Percentiles rank a stretch among this genome's conserved stretches.
Evolutionary conservation across 148 eudicot species (phyloP).

Genomic region (Heliosperma pusillum): DNA sequence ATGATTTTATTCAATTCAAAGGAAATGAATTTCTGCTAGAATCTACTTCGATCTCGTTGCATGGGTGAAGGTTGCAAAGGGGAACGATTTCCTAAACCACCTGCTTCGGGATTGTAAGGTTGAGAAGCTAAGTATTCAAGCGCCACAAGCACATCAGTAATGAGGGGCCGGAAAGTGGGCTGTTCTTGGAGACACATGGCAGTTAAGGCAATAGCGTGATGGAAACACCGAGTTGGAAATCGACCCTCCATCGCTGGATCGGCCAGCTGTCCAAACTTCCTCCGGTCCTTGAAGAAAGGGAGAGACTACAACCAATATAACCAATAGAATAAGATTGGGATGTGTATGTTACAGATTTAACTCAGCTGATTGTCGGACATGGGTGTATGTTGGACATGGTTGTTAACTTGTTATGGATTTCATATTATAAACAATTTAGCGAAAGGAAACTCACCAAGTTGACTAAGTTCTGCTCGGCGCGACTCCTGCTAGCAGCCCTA

Average conservation of each 20-base stretch:
- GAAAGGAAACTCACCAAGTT: slow-evolving; percentile 47
- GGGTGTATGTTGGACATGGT: too few species aligned
- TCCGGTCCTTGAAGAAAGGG: slow-evolving; percentile 48
- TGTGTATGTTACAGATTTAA: background rate
- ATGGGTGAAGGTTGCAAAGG: slow-evolving; percentile 22
- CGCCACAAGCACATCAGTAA: slow-evolving; percentile 59
- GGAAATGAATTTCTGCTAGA: slow-evolving; percentile 7
- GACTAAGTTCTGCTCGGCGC: slow-evolving; percentile 52
- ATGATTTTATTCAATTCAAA: background rate
- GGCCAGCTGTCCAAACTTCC: slow-evolving; percentile 40
- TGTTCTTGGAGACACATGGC: slow-evolving; percentile 74
- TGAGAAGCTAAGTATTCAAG: slow-evolving; percentile 52
- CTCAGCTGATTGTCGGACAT: too few species aligned
- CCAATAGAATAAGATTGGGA: background rate
- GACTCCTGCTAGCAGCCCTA: slow-evolving; percentile 32
- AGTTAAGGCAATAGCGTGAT: slow-evolving; percentile 56
- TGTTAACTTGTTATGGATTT: background rate
- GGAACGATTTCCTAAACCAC: slow-evolving; percentile 20
- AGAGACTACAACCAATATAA: slow-evolving; percentile 41
- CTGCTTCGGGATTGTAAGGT: slow-evolving; percentile 30
- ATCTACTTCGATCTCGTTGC: slow-evolving; percentile 30
- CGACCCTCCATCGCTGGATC: slow-evolving; percentile 56
- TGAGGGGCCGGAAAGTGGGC: slow-evolving; percentile 54
- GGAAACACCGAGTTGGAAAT: slow-evolving; percentile 39
- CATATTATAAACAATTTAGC: background rate